Evolutionary conservation across 164 flowering plant genomes (phyloP).

Genomic region (Vitis riparia): DNA sequence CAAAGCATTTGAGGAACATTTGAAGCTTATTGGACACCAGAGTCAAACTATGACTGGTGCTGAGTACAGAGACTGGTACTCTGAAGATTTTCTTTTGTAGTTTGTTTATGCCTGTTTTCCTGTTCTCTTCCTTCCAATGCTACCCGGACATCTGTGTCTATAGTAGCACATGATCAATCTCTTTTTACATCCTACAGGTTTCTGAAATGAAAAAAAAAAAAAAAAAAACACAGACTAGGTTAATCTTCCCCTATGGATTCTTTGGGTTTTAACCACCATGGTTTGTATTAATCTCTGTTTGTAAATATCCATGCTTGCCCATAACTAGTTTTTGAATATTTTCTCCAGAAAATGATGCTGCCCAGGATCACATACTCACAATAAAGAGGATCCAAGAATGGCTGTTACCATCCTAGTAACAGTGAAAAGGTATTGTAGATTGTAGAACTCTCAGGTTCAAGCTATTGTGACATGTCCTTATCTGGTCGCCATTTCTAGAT

Average conservation of each 20-base stretch:
- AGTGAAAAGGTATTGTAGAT: too few relatives aligned
- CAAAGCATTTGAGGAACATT: too few relatives aligned
- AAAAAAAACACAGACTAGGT: background rate
- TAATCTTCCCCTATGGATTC: background rate
- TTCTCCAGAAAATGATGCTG: constrained; percentile 1
- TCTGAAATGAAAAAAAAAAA: background rate
- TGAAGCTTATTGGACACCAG: too few relatives aligned
- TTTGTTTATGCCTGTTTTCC: constrained; percentile 8
- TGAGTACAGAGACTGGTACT: too few relatives aligned
- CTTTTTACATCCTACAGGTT: constrained; percentile 1
- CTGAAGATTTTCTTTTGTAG: background rate
- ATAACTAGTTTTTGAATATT: background rate
- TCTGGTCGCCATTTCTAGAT: too few relatives aligned
- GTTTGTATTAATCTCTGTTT: background rate
- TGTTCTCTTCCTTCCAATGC: background rate
- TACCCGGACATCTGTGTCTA: constrained; percentile 9
- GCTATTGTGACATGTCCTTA: too few relatives aligned
- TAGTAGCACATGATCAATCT: constrained; percentile 5
- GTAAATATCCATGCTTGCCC: background rate
- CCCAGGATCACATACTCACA: background rate
- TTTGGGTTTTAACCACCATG: background rate
- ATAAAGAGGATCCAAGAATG: too few relatives aligned
- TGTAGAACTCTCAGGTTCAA: too few relatives aligned
- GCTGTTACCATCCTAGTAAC: too few relatives aligned
- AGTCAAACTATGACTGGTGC: too few relatives aligned